A percentile compares a stretch with the other conserved stretches of the same genome.
Conservation (phyloP, 306 rosid genomes). For the peach (Prunus persica) region DNA sequence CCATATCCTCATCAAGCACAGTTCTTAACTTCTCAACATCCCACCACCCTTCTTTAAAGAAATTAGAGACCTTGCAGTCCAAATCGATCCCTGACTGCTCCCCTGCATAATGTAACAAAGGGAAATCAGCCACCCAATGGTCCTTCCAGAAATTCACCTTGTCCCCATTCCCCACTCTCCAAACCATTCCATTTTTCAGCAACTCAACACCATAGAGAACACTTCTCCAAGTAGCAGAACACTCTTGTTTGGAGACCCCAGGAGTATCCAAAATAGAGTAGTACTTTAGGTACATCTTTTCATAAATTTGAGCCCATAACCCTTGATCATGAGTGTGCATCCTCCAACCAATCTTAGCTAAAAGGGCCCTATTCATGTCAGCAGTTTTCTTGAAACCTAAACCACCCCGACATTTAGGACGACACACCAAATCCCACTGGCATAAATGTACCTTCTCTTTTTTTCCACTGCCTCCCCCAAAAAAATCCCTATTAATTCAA, state of each 20-base stretch:
- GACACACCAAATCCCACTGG: neutral
- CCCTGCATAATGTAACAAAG: too few species aligned
- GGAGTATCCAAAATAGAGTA: neutral
- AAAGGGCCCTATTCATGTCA: neutral
- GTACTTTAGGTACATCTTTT: neutral
- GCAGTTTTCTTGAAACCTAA: neutral
- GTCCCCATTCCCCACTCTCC: too few species aligned
- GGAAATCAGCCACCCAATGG: too few species aligned
- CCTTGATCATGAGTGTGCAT: neutral
- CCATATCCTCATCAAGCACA: too few species aligned
- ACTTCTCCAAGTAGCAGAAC: too few species aligned
- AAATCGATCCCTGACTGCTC: too few species aligned
- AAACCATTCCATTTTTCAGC: too few species aligned
- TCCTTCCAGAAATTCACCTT: too few species aligned
- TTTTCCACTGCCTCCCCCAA: neutral
- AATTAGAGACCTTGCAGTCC: neutral
- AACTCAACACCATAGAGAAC: too few species aligned
- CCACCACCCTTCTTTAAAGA: neutral
- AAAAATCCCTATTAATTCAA: too few species aligned
- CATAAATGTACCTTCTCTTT: neutral
- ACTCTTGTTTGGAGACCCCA: too few species aligned
- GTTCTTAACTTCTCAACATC: neutral
- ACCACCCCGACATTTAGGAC: neutral
- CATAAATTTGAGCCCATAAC: neutral
- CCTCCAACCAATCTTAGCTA: neutral